phyloP scores from a whole-genome alignment of 495 filamentous ascomycete genomes.

The Rostrohypoxylon terebratum region DNA sequence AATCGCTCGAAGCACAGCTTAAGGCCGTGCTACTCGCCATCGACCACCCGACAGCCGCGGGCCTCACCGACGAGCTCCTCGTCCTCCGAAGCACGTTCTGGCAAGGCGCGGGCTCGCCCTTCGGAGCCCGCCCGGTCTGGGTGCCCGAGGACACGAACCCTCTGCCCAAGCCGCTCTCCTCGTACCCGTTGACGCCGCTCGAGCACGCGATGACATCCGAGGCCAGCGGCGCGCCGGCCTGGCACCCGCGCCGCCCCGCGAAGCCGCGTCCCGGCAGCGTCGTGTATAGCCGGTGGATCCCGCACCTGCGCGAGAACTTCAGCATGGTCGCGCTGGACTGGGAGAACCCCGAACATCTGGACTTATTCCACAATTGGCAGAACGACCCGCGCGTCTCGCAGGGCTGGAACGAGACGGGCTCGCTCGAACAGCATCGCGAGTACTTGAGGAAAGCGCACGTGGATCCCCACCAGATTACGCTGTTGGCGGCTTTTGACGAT shows the following conservation, averaged over 20 bases:
- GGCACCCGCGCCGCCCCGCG: conserved; percentile 69
- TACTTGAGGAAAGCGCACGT: conserved; percentile 70
- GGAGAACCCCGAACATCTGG: conserved; percentile 64
- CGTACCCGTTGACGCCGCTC: conserved; percentile 66
- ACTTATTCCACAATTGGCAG: conserved; percentile 74
- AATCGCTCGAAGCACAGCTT: conserved; percentile 61
- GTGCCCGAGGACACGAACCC: conserved; percentile 48
- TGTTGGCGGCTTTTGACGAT: conserved; percentile 72
- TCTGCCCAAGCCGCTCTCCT: conserved; percentile 58
- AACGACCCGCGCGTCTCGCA: conserved; percentile 77
- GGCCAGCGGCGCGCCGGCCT: conserved; percentile 48
- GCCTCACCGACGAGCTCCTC: conserved; percentile 52
- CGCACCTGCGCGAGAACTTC: conserved; percentile 73
- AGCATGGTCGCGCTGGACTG: conserved; percentile 72
- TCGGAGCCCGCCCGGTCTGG: conserved; percentile 73
- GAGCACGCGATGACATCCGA: conserved; percentile 65
- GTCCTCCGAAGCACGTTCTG: conserved; percentile 69
- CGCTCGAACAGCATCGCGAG: conserved; percentile 70
- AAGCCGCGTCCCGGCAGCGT: conserved; percentile 72
- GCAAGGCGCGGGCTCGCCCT: conserved; percentile 75
- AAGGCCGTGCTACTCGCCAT: conserved; percentile 65
- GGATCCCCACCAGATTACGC: conserved; percentile 70
- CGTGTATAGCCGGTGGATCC: conserved; percentile 75
- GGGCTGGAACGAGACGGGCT: conserved; percentile 76
- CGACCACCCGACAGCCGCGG: conserved; percentile 56